A percentile compares a stretch with the other conserved stretches of the same genome.
Conservation (phyloP, 345 rosid genomes). For the Citrus hindsii region DNA sequence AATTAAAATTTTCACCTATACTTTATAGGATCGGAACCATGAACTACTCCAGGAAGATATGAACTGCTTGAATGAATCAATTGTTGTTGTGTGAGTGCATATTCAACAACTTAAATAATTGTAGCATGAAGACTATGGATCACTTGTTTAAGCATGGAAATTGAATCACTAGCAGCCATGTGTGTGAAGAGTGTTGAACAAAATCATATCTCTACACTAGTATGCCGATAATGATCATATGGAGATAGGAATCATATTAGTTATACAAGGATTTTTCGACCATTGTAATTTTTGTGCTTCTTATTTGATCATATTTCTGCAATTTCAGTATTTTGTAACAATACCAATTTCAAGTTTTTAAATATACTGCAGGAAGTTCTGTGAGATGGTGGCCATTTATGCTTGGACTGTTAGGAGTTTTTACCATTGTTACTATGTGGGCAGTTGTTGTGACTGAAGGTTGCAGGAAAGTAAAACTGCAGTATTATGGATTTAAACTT, state of each 20-base stretch:
- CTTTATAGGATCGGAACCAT: neutral
- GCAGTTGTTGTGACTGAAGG: conserved; percentile 96
- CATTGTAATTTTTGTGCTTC: neutral
- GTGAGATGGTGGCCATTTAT: conserved; percentile 72
- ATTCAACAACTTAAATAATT: neutral
- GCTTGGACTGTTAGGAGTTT: conserved; percentile 63
- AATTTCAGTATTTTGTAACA: neutral
- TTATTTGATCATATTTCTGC: neutral
- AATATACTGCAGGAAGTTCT: conserved; percentile 54
- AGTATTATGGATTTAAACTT: conserved; percentile 90
- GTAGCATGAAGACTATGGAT: neutral
- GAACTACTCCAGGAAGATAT: neutral
- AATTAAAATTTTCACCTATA: neutral
- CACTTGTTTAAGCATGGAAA: neutral
- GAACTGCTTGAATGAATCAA: neutral
- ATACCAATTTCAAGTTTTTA: conserved; percentile 8
- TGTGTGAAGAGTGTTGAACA: neutral
- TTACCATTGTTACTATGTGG: conserved; percentile 84
- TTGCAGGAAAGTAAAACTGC: conserved; percentile 93
- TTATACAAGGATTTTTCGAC: neutral
- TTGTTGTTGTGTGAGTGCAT: neutral
- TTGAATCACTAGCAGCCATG: neutral
- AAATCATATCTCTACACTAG: neutral
- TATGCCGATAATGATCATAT: neutral
- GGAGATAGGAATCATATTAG: neutral